Evolutionary conservation across 2,329 filamentous ascomycete species (phyloP), one percentile per base, ranked within the genome.

Genomic region (Elsinoe australis): DNA sequence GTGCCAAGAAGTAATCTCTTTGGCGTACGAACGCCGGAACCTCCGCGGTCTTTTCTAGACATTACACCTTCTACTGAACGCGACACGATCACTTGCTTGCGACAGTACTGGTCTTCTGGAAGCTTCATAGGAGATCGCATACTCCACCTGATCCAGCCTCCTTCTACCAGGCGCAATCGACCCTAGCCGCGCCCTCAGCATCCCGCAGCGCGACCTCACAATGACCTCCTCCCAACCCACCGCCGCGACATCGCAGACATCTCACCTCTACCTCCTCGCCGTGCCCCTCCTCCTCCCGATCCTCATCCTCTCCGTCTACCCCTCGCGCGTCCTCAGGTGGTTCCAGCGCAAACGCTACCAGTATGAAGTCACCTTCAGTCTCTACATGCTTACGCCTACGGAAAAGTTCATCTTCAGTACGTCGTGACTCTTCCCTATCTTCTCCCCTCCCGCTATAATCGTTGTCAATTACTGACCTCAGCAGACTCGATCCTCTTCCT

Each of bases 341-440:
- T 75, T 96, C 57, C 82, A 88, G 68, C 79, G 89, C 67, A 98
- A 98, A 76, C 82, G 89, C 65, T 95, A 96, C 74, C 92, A 96
- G 73, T 88, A 96, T 65, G 92, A 98, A 71, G 90, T 96, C 65
- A 95, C 90, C 9, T 92, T 94, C 68, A 84, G 85, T 52, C 78
- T 96, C 19, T 96, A 98, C 75, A 96, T 98, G 85, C 83, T 95
- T 59, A 95, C 89, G 29, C 85, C 88, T 1, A 88, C 85, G 46
- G 92, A 98, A 73, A 95, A 95, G 67, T 90, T 95, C 69, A 83
- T 95, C 59, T 94, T 96, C 70, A 96, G 92, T 96, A 77, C 50
- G 87, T 69, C 45, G 26, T 29, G 7, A 7, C 42, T 52, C 24
- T 41, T 35, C 18, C 22, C 18, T 12, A 28, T n/a, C 14, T 12